These are phyloP conservation scores for Taphrina deformans DNA, from an alignment of 1,139 yeast genomes.

Conservation along the genomic window DNA sequence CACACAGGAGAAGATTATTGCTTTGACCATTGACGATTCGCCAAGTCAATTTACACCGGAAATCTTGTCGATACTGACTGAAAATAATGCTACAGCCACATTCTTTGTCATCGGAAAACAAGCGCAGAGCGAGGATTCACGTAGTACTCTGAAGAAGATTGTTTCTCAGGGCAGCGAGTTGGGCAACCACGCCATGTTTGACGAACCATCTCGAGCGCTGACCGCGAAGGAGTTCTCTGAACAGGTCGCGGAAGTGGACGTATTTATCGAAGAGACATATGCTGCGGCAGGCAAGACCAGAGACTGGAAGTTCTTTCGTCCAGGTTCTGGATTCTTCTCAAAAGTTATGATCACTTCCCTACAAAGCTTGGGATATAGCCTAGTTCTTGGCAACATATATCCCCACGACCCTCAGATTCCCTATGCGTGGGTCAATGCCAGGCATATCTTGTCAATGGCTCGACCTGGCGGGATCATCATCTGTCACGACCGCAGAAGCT, in stretches of 20 bases:
- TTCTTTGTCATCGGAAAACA: slow-evolving; percentile 32
- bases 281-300: not conserved
- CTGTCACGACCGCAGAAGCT: slow-evolving; percentile 28
- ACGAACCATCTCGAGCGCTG: slow-evolving; percentile 28
- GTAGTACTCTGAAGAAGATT: not conserved
- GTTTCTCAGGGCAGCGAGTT: slow-evolving; percentile 23
- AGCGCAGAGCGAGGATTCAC: not conserved
- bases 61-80: slow-evolving; percentile 77
- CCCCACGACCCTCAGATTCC: slow-evolving; percentile 33
- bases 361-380: not conserved
- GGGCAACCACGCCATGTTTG: slow-evolving; percentile 33
- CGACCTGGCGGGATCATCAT: slow-evolving; percentile 30
- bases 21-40: slow-evolving; percentile 52
- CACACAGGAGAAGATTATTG: slow-evolving; percentile 18
- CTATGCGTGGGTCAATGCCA: slow-evolving; percentile 24
- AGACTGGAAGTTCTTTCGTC: slow-evolving; percentile 13
- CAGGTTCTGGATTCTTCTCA: slow-evolving; percentile 32
- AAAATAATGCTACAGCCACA: slow-evolving; percentile 21
- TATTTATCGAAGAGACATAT: slow-evolving; percentile 4
- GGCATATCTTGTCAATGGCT: slow-evolving; percentile 20
- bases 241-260: slow-evolving; percentile 17
- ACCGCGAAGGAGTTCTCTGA: not conserved
- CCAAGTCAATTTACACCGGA: slow-evolving; percentile 70
- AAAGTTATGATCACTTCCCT: not conserved
- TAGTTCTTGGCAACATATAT: slow-evolving; percentile 21